These are phyloP conservation scores for Mimosa pudica DNA, from an alignment of 306 rosid genomes.

Conservation along the genomic window DNA sequence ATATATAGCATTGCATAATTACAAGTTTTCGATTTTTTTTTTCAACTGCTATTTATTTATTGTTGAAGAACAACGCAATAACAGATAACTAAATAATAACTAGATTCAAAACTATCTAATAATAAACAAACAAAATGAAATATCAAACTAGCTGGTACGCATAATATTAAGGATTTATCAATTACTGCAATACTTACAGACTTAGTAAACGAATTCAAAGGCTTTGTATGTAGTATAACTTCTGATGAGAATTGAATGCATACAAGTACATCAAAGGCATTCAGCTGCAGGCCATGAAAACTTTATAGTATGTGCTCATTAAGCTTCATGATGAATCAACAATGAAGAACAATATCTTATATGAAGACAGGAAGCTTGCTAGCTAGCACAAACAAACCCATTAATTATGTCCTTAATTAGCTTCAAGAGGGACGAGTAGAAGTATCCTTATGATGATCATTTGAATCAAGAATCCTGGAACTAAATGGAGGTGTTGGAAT, in stretches of 20 bases:
- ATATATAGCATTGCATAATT: not conserved
- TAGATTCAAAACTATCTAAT: not conserved
- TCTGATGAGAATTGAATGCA: not conserved
- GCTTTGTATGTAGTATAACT: slow-evolving; percentile 10
- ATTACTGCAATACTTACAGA: slow-evolving; percentile 37
- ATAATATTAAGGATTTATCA: slow-evolving; percentile 15
- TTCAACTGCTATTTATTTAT: not conserved
- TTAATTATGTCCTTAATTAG: not conserved
- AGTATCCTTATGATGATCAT: slow-evolving; percentile 23
- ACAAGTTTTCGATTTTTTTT: not conserved
- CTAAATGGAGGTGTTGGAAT: slow-evolving; percentile 39
- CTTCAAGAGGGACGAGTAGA: slow-evolving; percentile 34
- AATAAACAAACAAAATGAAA: not conserved
- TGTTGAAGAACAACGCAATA: not conserved
- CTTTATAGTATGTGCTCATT: not conserved
- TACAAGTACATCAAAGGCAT: slow-evolving; percentile 5
- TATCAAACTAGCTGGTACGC: not conserved
- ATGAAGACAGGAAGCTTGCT: not conserved
- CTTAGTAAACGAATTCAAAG: slow-evolving; percentile 26
- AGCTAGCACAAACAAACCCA: not conserved
- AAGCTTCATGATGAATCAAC: not conserved
- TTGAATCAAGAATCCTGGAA: slow-evolving; percentile 48
- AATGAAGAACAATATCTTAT: not conserved
- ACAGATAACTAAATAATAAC: not conserved
- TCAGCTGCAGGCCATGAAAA: not conserved